Evolutionary conservation across 768 basidiomycete species (phyloP).

Genomic region (Lactarius hatsudake): DNA sequence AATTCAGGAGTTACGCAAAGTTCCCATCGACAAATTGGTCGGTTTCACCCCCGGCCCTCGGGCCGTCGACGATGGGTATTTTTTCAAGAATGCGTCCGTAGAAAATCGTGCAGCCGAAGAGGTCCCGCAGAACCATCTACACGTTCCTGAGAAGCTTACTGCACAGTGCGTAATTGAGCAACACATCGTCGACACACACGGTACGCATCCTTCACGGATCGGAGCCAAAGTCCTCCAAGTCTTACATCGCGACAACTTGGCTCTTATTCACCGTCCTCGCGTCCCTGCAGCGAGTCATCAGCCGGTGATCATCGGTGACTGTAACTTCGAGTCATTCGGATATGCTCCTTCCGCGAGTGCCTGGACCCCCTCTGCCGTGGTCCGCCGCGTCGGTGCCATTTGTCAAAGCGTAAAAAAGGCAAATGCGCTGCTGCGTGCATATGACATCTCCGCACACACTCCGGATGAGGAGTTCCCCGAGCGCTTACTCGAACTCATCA

Average conservation of each 20-base stretch:
- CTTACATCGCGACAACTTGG: conserved; percentile 23
- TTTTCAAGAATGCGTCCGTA: conserved; percentile 62
- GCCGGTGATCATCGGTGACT: conserved; percentile 76
- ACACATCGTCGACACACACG: conserved; percentile 20
- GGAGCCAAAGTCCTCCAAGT: conserved; percentile 20
- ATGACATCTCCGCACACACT: conserved; percentile 64
- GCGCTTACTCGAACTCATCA: conserved; percentile 68
- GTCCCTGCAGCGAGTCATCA: conserved; percentile 41
- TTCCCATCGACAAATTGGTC: conserved; percentile 57
- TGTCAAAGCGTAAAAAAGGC: conserved; percentile 67
- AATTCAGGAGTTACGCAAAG: conserved; percentile 60
- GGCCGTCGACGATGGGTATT: conserved; percentile 65
- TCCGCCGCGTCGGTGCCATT: conserved; percentile 68
- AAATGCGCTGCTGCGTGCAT: conserved; percentile 59
- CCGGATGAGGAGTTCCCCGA: conserved; percentile 65
- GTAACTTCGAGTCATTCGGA: conserved; percentile 57
- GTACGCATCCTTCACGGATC: conserved; percentile 23
- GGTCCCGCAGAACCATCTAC: conserved; percentile 29
- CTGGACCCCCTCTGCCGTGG: conserved; percentile 61
- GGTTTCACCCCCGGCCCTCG: conserved; percentile 45
- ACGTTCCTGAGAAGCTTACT: conserved; percentile 33
- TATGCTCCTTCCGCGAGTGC: conserved; percentile 59
- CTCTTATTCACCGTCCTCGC: conserved; percentile 19
- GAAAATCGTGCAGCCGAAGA: conserved; percentile 43
- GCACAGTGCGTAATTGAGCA: conserved; percentile 29